Percentiles rank a stretch among this genome's conserved stretches.
Conservation (phyloP, 306 rosid genomes). For the Prunus fruticosa region DNA sequence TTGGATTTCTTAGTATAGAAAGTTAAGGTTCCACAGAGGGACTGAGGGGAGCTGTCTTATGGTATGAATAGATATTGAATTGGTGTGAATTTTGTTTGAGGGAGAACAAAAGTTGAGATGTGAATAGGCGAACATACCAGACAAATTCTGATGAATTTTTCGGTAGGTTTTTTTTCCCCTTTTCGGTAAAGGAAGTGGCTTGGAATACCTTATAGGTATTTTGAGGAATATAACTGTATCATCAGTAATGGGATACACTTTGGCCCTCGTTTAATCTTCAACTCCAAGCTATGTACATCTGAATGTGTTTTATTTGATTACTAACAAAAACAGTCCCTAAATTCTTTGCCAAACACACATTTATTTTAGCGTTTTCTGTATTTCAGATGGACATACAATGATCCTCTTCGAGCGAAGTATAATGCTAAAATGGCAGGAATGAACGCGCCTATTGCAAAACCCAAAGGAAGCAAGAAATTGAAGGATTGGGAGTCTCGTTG, state of each 20-base stretch:
- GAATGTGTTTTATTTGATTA: not conserved
- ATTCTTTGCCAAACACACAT: not conserved
- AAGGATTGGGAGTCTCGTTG: constrained; percentile 81
- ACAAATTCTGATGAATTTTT: not conserved
- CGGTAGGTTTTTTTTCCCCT: not conserved
- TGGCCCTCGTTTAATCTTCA: not conserved
- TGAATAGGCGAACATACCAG: not conserved
- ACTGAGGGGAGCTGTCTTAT: not conserved
- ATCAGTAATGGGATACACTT: not conserved
- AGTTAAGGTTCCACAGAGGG: not conserved
- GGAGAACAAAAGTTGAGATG: not conserved
- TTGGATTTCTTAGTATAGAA: not conserved
- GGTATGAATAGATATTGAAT: not conserved
- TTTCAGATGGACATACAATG: constrained; percentile 95
- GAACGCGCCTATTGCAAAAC: constrained; percentile 64
- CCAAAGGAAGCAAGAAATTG: constrained; percentile 93
- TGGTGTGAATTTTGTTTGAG: not conserved
- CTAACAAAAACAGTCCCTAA: not conserved
- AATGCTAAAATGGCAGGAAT: constrained; percentile 93
- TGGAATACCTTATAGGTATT: not conserved
- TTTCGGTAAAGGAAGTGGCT: not conserved
- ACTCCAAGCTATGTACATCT: not conserved
- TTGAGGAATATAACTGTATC: not conserved
- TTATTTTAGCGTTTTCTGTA: not conserved
- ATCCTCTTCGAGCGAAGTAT: constrained; percentile 94